Conservation (phyloP, 495 filamentous ascomycete species). For the Penicillium malachiteum region DNA sequence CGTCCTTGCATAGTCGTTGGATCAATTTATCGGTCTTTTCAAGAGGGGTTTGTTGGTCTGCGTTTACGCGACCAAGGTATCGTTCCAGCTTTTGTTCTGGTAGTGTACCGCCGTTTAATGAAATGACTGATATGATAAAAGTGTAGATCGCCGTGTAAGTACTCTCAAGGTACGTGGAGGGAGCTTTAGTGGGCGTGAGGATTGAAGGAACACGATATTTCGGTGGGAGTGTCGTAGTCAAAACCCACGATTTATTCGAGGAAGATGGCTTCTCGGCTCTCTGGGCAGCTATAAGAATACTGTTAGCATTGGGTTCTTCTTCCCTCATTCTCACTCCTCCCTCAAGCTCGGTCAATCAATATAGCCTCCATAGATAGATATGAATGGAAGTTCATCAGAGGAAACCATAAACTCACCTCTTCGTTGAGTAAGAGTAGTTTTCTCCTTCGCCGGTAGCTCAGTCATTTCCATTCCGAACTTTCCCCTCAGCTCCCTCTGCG, state of each 20-base stretch:
- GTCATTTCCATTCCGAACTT: slow-evolving; percentile 85
- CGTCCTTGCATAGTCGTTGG: slow-evolving; percentile 72
- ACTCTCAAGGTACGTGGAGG: slow-evolving; percentile 63
- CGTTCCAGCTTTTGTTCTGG: slow-evolving; percentile 70
- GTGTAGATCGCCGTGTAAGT: slow-evolving; percentile 79
- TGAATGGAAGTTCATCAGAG: background rate
- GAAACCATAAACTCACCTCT: slow-evolving; percentile 55
- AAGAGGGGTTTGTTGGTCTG: slow-evolving; percentile 68
- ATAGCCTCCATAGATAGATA: no score
- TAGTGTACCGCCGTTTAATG: slow-evolving; percentile 67
- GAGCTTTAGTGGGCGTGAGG: slow-evolving; percentile 64
- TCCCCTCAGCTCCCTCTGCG: slow-evolving; percentile 61
- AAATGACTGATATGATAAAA: slow-evolving; percentile 73
- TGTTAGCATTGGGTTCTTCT: background rate
- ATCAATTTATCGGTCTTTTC: slow-evolving; percentile 72
- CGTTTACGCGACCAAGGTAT: slow-evolving; percentile 73
- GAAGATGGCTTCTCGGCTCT: slow-evolving; percentile 45
- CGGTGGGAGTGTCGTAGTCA: slow-evolving; percentile 67
- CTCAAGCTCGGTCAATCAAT: no score
- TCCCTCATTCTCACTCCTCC: no score
- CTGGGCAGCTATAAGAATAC: slow-evolving; percentile 53
- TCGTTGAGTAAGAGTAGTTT: slow-evolving; percentile 69
- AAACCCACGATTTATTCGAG: slow-evolving; percentile 69
- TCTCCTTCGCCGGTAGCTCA: slow-evolving; percentile 78
- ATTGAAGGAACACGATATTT: slow-evolving; percentile 63